Conservation (phyloP, 495 filamentous ascomycete genomes). For the Neurospora sublineolata region DNA sequence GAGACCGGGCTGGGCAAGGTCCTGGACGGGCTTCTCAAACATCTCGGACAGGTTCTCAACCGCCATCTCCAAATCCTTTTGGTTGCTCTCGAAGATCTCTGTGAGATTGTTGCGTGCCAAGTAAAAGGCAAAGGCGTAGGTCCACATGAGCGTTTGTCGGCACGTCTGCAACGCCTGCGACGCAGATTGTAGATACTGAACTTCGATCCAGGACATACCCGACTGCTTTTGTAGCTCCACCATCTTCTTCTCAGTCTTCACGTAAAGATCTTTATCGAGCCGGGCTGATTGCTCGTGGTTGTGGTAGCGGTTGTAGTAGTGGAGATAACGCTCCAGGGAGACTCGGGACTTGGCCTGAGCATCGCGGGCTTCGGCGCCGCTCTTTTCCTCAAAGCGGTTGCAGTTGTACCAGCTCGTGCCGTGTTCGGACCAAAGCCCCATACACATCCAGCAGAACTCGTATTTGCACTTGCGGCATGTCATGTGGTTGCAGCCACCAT, state of each 20-base stretch:
- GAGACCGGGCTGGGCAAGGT: conserved; percentile 57
- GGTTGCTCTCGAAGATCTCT: conserved; percentile 96
- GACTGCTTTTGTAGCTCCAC: conserved; percentile 83
- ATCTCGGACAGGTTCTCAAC: conserved; percentile 92
- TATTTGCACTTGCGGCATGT: conserved; percentile 97
- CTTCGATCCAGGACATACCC: conserved; percentile 97
- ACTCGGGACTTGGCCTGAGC: conserved; percentile 83
- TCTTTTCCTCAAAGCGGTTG: conserved; percentile 93
- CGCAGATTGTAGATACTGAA: conserved; percentile 87
- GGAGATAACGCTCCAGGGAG: conserved; percentile 83
- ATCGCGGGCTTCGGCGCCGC: conserved; percentile 76
- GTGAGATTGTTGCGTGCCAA: conserved; percentile 89
- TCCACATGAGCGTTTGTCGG: conserved; percentile 96
- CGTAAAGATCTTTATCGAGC: conserved; percentile 87
- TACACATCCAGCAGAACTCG: conserved; percentile 99
- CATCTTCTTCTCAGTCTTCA: conserved; percentile 99
- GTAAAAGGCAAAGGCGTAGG: conserved; percentile 96
- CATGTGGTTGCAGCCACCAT: conserved; percentile 99
- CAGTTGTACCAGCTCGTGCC: conserved; percentile 99
- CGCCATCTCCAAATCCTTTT: conserved; percentile 93
- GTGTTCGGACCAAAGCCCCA: conserved; percentile 97
- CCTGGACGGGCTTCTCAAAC: conserved; percentile 88
- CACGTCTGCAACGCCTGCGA: conserved; percentile 92
- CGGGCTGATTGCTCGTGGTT: conserved; percentile 98
- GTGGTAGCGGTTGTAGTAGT: conserved; percentile 97